These are phyloP conservation scores for Tuber calosporum DNA, from an alignment of 495 filamentous ascomycete species.

Conservation along the genomic window DNA sequence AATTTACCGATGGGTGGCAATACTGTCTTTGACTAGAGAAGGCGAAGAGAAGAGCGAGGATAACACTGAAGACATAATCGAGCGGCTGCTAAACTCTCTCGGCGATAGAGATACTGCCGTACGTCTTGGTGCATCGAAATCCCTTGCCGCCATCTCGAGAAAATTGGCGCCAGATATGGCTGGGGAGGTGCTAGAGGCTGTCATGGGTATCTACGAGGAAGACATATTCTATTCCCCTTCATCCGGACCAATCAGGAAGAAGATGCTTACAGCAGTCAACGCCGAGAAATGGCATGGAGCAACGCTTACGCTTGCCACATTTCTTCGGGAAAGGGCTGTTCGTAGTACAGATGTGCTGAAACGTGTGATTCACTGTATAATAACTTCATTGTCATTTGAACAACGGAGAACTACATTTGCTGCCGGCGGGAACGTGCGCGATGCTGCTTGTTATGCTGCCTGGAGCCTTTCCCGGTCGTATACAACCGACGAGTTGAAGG, in stretches of 20 bases:
- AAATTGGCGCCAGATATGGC: slow-evolving; percentile 74
- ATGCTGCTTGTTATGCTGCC: slow-evolving; percentile 91
- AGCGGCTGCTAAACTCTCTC: slow-evolving; percentile 58
- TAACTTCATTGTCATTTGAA: slow-evolving; percentile 62
- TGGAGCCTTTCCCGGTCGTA: slow-evolving; percentile 90
- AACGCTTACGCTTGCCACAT: slow-evolving; percentile 66
- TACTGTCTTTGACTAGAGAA: slow-evolving; percentile 51
- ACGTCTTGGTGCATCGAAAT: slow-evolving; percentile 83
- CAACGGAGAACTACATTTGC: slow-evolving; percentile 73
- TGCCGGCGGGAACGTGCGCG: slow-evolving; percentile 86
- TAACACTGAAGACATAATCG: slow-evolving; percentile 65
- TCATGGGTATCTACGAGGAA: slow-evolving; percentile 64
- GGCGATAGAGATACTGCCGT: slow-evolving; percentile 84
- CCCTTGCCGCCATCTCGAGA: slow-evolving; percentile 73
- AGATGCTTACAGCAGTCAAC: slow-evolving; percentile 59
- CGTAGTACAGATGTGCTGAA: slow-evolving; percentile 31
- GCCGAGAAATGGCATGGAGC: slow-evolving; percentile 85
- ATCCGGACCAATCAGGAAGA: slow-evolving; percentile 7
- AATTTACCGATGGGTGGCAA: slow-evolving; percentile 62
- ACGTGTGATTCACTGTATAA: slow-evolving; percentile 27
- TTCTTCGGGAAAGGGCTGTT: slow-evolving; percentile 39
- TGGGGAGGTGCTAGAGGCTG: slow-evolving; percentile 73
- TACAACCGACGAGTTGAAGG: slow-evolving; percentile 65
- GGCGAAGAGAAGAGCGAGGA: slow-evolving; percentile 43
- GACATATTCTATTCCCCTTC: slow-evolving; percentile 59